phyloP scores from a whole-genome alignment of 306 rosid genomes.

The Geum urbanum region DNA sequence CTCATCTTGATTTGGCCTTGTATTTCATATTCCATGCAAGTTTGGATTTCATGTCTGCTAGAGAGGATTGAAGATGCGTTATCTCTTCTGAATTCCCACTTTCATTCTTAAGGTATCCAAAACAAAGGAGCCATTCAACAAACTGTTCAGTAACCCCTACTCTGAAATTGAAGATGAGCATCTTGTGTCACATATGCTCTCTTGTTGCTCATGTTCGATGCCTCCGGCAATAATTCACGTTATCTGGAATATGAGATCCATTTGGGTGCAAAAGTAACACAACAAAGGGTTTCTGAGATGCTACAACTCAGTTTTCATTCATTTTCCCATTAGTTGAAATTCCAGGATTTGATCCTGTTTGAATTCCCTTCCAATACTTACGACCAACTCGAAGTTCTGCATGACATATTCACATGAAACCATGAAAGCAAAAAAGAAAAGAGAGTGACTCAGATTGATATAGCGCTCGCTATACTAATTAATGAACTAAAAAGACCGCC shows the following conservation, averaged over 20 bases:
- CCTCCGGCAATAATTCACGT: conserved; percentile 17
- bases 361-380: conserved; percentile 30
- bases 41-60: conserved; percentile 24
- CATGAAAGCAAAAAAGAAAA: conserved; percentile 16
- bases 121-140: conserved; percentile 11
- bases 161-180: neutral
- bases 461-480: conserved; percentile 26
- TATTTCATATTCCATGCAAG: conserved; percentile 17
- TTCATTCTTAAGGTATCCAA: conserved; percentile 20
- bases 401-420: conserved; percentile 56
- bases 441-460: conserved; percentile 12
- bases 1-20: conserved; percentile 14
- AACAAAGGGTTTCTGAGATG: conserved; percentile 16
- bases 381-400: conserved; percentile 36
- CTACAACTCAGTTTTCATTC: conserved; percentile 23
- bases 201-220: conserved; percentile 9
- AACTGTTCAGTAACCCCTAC: neutral
- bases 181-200: neutral
- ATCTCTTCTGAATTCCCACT: conserved; percentile 14
- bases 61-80: conserved; percentile 13
- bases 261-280: neutral
- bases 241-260: neutral
- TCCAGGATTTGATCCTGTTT: conserved; percentile 21
- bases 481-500: conserved; percentile 31
- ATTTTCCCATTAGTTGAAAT: conserved; percentile 22